Conservation (phyloP, 345 rosid species). For the Kandelia obovata region DNA sequence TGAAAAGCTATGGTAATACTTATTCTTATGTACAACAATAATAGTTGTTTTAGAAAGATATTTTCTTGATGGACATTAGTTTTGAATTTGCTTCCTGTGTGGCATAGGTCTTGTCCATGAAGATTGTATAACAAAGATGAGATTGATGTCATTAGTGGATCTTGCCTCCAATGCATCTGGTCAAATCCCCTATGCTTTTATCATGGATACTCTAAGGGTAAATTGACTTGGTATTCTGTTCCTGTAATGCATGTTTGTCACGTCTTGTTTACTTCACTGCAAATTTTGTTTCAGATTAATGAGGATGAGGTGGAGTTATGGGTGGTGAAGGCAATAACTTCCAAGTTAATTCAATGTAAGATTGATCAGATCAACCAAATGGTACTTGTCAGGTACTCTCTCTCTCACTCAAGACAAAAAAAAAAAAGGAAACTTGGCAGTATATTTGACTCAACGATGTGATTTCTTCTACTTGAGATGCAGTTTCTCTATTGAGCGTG, state of each 20-base stretch:
- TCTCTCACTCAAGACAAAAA: background rate
- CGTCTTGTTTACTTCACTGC: slow-evolving; percentile 5
- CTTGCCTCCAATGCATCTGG: slow-evolving; percentile 70
- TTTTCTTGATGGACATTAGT: background rate
- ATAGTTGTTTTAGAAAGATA: background rate
- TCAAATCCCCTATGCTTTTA: slow-evolving; percentile 62
- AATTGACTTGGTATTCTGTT: slow-evolving; percentile 11
- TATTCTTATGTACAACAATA: background rate
- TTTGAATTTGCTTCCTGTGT: background rate
- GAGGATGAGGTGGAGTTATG: slow-evolving; percentile 81
- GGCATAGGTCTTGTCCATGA: slow-evolving; percentile 75
- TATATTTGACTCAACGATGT: background rate
- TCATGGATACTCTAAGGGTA: slow-evolving; percentile 72
- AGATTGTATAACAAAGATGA: slow-evolving; percentile 85
- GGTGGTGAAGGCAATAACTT: slow-evolving; percentile 85
- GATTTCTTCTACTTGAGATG: background rate
- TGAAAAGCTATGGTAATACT: slow-evolving; percentile 68
- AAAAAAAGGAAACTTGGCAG: too few species aligned
- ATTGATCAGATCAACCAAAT: slow-evolving; percentile 93
- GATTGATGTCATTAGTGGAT: slow-evolving; percentile 76
- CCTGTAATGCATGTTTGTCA: slow-evolving; percentile 1
- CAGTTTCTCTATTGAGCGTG: slow-evolving; percentile 75
- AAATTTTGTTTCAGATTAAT: slow-evolving; percentile 43
- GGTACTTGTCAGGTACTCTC: slow-evolving; percentile 62
- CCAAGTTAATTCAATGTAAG: slow-evolving; percentile 70